phyloP scores from a whole-genome alignment of 139 green algal species.

The Medakamo hakoo region DNA sequence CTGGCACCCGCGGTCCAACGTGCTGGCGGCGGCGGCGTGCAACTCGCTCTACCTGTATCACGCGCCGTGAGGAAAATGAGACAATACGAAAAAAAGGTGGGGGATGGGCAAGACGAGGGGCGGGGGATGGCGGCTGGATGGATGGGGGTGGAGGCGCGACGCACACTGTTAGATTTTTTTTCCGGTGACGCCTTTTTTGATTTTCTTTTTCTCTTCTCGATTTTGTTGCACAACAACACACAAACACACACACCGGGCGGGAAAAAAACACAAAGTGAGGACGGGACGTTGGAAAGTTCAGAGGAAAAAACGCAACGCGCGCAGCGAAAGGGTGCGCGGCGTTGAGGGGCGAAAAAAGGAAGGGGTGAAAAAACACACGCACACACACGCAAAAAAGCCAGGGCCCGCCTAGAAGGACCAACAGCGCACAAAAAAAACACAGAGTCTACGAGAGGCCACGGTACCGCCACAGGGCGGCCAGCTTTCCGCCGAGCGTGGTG shows the following conservation, averaged over 20 bases:
- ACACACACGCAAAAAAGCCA: neutral
- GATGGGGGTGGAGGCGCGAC: neutral
- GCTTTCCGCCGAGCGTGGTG: too few relatives aligned
- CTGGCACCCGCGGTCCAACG: conserved; percentile 81
- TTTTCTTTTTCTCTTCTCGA: neutral
- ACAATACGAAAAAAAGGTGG: conserved; percentile 7
- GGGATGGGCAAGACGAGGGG: neutral
- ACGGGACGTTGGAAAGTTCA: neutral
- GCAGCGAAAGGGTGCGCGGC: too few relatives aligned
- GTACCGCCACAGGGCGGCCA: neutral
- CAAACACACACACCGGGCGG: too few relatives aligned
- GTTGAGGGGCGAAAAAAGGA: too few relatives aligned
- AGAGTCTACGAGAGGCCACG: neutral
- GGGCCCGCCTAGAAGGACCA: neutral
- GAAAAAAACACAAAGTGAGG: neutral
- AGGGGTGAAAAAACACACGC: neutral
- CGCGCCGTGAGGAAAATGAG: conserved; percentile 12
- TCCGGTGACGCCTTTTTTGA: neutral
- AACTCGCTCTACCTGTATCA: conserved; percentile 89
- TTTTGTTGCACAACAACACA: neutral
- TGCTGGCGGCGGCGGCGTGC: conserved; percentile 76
- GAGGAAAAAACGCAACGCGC: too few relatives aligned
- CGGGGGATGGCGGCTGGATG: neutral
- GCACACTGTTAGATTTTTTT: neutral
- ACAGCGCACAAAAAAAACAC: neutral